phyloP scores from a whole-genome alignment of 164 flowering plant species.

The Protea cynaroides region DNA sequence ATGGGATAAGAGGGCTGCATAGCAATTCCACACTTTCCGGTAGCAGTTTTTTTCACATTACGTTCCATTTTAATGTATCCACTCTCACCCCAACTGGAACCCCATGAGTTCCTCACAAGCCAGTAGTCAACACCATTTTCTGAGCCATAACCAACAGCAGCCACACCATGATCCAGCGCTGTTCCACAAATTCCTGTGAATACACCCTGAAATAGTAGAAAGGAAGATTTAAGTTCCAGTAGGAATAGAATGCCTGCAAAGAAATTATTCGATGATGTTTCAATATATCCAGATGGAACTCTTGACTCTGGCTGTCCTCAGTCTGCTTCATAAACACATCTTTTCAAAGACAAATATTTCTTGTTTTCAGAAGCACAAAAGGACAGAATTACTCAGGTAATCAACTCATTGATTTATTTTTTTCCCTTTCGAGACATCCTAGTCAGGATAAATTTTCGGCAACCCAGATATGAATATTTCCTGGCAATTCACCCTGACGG shows the following conservation, averaged over 20 bases:
- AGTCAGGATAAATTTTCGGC: no score
- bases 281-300: background rate
- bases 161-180: constrained; percentile 79
- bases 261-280: no score
- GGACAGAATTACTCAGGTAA: no score
- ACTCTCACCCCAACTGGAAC: constrained; percentile 72
- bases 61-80: constrained; percentile 81
- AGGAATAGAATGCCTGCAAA: no score
- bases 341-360: no score
- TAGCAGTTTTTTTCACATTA: constrained; percentile 26
- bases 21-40: constrained; percentile 86
- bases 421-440: no score
- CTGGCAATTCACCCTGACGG: no score
- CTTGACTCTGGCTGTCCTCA: background rate
- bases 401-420: no score
- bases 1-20: constrained; percentile 78
- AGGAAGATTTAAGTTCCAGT: background rate
- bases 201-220: constrained; percentile 49
- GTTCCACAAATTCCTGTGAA: constrained; percentile 81
- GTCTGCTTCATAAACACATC: no score
- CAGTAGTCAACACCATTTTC: constrained; percentile 77
- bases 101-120: constrained; percentile 97
- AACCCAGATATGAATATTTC: no score
- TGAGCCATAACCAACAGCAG: constrained; percentile 86
- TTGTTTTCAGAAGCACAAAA: no score